A percentile compares a stretch with the other conserved stretches of the same genome.
Conservation (phyloP, 2,329 filamentous ascomycete species). For the Aureobasidium sp. region DNA sequence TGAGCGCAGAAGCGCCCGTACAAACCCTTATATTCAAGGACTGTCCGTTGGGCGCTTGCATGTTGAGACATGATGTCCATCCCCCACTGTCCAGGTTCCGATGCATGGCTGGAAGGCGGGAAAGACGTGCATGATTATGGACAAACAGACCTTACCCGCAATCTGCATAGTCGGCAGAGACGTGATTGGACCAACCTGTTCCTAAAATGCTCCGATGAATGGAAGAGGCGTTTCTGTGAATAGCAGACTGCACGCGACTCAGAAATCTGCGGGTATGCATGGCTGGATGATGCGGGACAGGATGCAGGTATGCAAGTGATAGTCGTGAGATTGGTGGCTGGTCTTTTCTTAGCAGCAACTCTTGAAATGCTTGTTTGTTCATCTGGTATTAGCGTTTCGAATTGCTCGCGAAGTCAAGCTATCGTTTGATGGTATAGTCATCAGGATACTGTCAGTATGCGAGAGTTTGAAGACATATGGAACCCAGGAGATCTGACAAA, state of each 20-base stretch:
- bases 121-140: not conserved
- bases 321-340: not conserved
- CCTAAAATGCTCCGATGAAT: not conserved
- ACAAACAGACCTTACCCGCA: not conserved
- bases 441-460: not conserved
- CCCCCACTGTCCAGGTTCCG: not conserved
- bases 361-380: not conserved
- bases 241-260: slow-evolving; percentile 4
- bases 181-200: not conserved
- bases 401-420: not conserved
- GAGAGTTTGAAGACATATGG: too few relatives aligned
- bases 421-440: not conserved
- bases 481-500: not conserved
- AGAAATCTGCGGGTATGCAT: not conserved
- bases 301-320: slow-evolving; percentile 1
- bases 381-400: not conserved
- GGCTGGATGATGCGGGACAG: not conserved
- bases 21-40: slow-evolving; percentile 1
- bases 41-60: not conserved
- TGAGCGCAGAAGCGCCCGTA: not conserved
- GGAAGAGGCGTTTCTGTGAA: not conserved
- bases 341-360: slow-evolving; percentile 4
- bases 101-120: not conserved
- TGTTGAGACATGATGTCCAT: not conserved
- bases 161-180: not conserved